Evolutionary conservation across 2,329 filamentous ascomycete genomes (phyloP).

Genomic region (Colletotrichum chlorophyti): DNA sequence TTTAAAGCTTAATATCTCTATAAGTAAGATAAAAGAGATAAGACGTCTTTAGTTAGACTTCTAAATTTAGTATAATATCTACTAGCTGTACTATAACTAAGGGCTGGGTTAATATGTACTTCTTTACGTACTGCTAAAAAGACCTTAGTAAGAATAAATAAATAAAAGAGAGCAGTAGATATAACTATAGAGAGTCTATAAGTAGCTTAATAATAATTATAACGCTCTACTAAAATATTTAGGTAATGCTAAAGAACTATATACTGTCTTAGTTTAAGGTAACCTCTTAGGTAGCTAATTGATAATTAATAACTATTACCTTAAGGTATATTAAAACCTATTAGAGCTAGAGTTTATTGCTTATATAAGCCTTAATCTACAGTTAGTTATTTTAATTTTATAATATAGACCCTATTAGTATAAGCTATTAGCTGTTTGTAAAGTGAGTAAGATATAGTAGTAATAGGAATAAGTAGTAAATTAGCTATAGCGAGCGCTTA

Average conservation of each 20-base stretch:
- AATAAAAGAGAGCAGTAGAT: background rate
- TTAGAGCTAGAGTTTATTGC: background rate
- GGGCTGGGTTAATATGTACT: background rate
- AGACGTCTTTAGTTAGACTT: background rate
- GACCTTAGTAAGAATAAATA: background rate
- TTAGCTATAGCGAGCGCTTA: too few species aligned
- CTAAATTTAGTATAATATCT: background rate
- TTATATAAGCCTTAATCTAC: background rate
- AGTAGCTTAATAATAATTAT: background rate
- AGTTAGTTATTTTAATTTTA: background rate
- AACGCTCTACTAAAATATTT: background rate
- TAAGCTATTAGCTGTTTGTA: too few species aligned
- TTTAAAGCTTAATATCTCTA: background rate
- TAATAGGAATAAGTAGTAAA: too few species aligned
- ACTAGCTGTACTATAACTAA: background rate
- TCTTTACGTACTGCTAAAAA: background rate
- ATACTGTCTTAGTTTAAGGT: background rate
- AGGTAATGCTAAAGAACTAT: background rate
- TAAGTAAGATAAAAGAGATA: background rate
- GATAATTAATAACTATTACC: conserved; percentile 1
- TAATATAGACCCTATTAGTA: background rate
- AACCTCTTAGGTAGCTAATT: background rate
- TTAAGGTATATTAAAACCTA: background rate
- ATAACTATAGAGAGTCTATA: background rate
- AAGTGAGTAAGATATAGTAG: too few species aligned